Evolutionary conservation across 805 yeast genomes (phyloP).

Genomic region (Metschnikowia noctiluminum): DNA sequence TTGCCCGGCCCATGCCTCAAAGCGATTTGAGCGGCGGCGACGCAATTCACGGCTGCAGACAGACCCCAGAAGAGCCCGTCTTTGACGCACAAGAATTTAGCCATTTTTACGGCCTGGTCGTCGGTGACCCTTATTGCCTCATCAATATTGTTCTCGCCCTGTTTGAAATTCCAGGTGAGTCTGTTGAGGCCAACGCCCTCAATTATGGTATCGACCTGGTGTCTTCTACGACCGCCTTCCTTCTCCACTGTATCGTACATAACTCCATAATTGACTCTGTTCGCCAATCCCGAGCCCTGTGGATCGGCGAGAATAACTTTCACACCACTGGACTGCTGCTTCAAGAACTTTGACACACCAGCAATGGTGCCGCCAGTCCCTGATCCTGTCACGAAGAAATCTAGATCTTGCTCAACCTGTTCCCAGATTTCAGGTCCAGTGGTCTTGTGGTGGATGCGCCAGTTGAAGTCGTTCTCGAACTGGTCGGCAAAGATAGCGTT

Average conservation of each 20-base stretch:
- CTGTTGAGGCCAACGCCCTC: constrained; percentile 94
- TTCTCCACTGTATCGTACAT: constrained; percentile 87
- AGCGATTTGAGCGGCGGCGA: constrained; percentile 68
- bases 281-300: constrained; percentile 89
- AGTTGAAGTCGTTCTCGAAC: constrained; percentile 88
- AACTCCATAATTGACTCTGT: constrained; percentile 83
- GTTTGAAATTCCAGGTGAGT: constrained; percentile 73
- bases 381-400: constrained; percentile 83
- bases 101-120: constrained; percentile 82
- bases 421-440: constrained; percentile 92
- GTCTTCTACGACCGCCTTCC: constrained; percentile 92
- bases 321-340: constrained; percentile 41
- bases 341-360: constrained; percentile 31
- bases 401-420: constrained; percentile 65
- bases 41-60: constrained; percentile 91
- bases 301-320: constrained; percentile 83
- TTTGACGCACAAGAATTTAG: constrained; percentile 68
- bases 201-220: constrained; percentile 91
- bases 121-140: constrained; percentile 80
- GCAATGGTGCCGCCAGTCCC: constrained; percentile 69
- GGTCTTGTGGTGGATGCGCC: constrained; percentile 75
- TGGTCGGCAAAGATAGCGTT: constrained; percentile 90
- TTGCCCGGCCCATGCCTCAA: constrained; percentile 52
- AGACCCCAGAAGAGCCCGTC: constrained; percentile 94
- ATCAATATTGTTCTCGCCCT: constrained; percentile 69